Conservation (phyloP, 768 basidiomycete genomes). For the Daedalea quercina region DNA sequence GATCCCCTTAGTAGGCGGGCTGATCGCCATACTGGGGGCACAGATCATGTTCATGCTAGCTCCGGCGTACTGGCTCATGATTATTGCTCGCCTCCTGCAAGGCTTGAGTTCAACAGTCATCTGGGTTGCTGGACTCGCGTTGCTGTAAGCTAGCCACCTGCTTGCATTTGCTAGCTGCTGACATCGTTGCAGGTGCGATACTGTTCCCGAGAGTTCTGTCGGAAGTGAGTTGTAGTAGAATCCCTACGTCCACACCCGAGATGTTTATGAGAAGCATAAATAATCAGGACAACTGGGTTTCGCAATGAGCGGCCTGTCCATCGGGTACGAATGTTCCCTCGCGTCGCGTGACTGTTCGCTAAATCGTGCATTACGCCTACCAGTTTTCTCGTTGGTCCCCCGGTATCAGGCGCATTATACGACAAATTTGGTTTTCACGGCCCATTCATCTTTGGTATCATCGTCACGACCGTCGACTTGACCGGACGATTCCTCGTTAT, state of each 20-base stretch:
- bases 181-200: conserved; percentile 26
- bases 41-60: conserved; percentile 36
- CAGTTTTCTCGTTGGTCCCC: conserved; percentile 30
- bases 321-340: conserved; percentile 23
- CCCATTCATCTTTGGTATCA: conserved; percentile 32
- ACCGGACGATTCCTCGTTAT: conserved; percentile 31
- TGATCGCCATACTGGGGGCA: conserved; percentile 27
- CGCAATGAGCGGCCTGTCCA: conserved; percentile 31
- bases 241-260: background rate
- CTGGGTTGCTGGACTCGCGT: conserved; percentile 33
- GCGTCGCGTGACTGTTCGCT: background rate
- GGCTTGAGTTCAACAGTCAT: conserved; percentile 34
- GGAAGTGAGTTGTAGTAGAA: conserved; percentile 26
- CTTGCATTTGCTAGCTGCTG: background rate
- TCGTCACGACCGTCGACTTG: conserved; percentile 26
- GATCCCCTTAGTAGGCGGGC: conserved; percentile 24
- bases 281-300: conserved; percentile 31
- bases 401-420: conserved; percentile 33
- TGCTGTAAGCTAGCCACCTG: conserved; percentile 24
- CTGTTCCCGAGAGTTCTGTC: conserved; percentile 25
- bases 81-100: conserved; percentile 31
- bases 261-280: background rate
- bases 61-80: conserved; percentile 31
- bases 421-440: conserved; percentile 29
- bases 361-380: background rate